Base-by-base conservation (phyloP, 768 basidiomycete species). In the Calocera viscosa region DNA sequence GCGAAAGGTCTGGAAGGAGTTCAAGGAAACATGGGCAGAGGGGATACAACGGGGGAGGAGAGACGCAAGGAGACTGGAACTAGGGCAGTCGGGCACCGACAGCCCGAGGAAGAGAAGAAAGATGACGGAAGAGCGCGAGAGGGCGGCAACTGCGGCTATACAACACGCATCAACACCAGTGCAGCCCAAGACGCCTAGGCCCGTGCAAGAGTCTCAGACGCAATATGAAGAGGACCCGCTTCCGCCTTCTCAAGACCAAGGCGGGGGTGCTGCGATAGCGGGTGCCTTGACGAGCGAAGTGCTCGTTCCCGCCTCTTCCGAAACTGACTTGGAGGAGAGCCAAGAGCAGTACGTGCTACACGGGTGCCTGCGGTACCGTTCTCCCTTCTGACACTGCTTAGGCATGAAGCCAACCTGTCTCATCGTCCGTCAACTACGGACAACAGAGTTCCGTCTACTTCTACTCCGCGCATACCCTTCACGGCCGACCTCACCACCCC, bases 1-100 rank as follows among this genome's bases (percentile, higher is more conserved):
- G 72, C 84, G 80, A 74, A 80, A 80, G 72, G 81, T 78, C 67
- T 87, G 83, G 83, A 74, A 74, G 47, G 71, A 70, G 17, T 78
- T 82, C 70, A 80, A 80, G 64, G 68, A 73, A 32, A 84, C 79
- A 80, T 69, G 82, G 2, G 77, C 77, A 60, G 64, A 34, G 22
- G 40, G 72, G 19, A 68, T 73, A n/a, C 73, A 75, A 35, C 71
- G 71, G 1, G 71, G 76, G 12, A 70, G 74, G 40, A 74, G 71
- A 47, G 67, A 73, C 7, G 68, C 28, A 74, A 74, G 10, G 68
- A 66, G 19, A 39, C 14, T 24, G 34, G 33, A 12, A 14, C 35
- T 12, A 5, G 38, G 35, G 7, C 3, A 35, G 30, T 26, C 30
- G 7, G 14, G 35, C 35, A 5, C 14, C 7, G 35, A 38, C 35